Evolutionary conservation across 805 yeast genomes (phyloP).

Genomic region (Hanseniaspora occidentalis): DNA sequence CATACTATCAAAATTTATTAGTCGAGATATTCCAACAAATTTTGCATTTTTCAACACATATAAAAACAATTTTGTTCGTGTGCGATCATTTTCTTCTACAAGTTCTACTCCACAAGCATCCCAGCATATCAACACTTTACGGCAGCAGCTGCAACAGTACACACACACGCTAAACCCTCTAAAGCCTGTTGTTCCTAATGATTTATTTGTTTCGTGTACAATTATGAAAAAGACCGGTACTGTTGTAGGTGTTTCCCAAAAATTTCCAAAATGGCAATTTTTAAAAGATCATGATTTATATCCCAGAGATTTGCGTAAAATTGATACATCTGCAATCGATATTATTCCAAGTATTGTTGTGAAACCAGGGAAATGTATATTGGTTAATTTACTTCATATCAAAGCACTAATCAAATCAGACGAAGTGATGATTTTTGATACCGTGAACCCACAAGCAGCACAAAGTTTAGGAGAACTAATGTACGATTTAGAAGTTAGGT

Average conservation of each 20-base stretch:
- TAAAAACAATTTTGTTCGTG: too few relatives aligned
- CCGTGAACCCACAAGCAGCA: slow-evolving; percentile 41
- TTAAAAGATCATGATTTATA: slow-evolving; percentile 61
- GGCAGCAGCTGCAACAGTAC: not conserved
- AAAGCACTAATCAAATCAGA: slow-evolving; percentile 80
- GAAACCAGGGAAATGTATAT: slow-evolving; percentile 56
- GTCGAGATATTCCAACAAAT: too few relatives aligned
- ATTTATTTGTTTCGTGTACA: slow-evolving; percentile 59
- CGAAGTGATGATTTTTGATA: slow-evolving; percentile 72
- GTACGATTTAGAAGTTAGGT: slow-evolving; percentile 71
- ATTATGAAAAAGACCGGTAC: slow-evolving; percentile 65
- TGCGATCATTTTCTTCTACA: not conserved
- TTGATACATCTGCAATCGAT: slow-evolving; percentile 61
- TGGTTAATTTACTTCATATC: slow-evolving; percentile 75
- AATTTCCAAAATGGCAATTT: slow-evolving; percentile 67
- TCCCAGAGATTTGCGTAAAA: slow-evolving; percentile 79
- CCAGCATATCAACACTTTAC: not conserved
- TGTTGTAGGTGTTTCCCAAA: slow-evolving; percentile 65
- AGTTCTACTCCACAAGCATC: not conserved
- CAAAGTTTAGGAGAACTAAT: slow-evolving; percentile 61
- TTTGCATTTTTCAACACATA: too few relatives aligned
- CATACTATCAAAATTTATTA: too few relatives aligned
- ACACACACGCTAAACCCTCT: slow-evolving; percentile 8
- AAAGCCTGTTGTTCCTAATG: slow-evolving; percentile 29
- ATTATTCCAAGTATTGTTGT: slow-evolving; percentile 85